Conservation (phyloP, 2,329 filamentous ascomycete species). For the Fulvia fulva region DNA sequence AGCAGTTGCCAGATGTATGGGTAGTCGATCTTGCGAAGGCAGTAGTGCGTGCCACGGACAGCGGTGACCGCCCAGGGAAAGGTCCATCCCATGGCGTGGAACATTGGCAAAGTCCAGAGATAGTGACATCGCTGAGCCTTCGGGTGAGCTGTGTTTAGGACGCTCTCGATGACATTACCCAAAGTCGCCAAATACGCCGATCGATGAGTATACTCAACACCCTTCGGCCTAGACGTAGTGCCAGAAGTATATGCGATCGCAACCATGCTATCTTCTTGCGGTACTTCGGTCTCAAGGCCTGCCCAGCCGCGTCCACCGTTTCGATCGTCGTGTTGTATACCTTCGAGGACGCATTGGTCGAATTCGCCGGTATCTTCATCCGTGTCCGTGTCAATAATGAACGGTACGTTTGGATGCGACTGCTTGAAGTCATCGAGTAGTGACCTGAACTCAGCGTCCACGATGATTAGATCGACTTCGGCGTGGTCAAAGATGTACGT, state of each 20-base stretch:
- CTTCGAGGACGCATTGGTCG: conserved; percentile 77
- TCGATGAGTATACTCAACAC: conserved; percentile 86
- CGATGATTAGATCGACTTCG: conserved; percentile 82
- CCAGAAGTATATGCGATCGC: conserved; percentile 92
- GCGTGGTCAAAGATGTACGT: conserved; percentile 85
- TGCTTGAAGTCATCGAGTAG: conserved; percentile 65
- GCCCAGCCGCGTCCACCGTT: conserved; percentile 69
- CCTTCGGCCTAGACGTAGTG: conserved; percentile 87
- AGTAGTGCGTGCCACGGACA: conserved; percentile 91
- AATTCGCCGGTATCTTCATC: conserved; percentile 77
- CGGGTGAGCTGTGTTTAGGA: conserved; percentile 56
- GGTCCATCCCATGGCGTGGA: conserved; percentile 56
- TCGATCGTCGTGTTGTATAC: conserved; percentile 66
- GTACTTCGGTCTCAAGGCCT: conserved; percentile 65
- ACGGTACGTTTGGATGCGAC: conserved; percentile 58
- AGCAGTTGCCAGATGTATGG: conserved; percentile 84
- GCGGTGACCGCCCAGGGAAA: conserved; percentile 70
- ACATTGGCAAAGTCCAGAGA: conserved; percentile 74
- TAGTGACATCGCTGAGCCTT: conserved; percentile 54
- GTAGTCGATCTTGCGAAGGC: conserved; percentile 92
- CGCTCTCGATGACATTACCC: conserved; percentile 83
- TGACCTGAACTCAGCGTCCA: conserved; percentile 72
- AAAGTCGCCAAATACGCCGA: conserved; percentile 80
- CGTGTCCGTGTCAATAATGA: conserved; percentile 81
- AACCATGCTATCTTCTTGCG: conserved; percentile 74